Percentiles rank a stretch among this genome's conserved stretches.
Conservation (phyloP, 1,284 basidiomycete genomes). For the Sparassis latifolia region DNA sequence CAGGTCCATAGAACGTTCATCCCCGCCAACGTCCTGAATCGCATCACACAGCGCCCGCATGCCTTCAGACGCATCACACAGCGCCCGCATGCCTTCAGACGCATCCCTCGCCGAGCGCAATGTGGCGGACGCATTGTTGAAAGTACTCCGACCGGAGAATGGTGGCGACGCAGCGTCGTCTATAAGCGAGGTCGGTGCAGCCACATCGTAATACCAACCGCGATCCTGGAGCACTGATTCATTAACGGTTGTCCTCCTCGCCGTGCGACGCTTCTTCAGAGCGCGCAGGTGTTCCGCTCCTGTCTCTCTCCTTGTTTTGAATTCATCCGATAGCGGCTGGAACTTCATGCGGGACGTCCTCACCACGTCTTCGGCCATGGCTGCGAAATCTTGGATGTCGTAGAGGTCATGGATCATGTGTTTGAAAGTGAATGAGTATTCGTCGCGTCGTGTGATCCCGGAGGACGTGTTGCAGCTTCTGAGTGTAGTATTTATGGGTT, state of each 20-base stretch:
- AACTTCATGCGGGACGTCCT: slow-evolving; percentile 35
- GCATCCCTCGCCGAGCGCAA: no score
- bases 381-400: slow-evolving; percentile 51
- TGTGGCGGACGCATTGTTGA: no score
- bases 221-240: neutral
- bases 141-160: no score
- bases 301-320: neutral
- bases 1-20: no score
- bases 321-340: slow-evolving; percentile 1
- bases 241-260: neutral
- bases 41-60: no score
- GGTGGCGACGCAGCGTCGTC: no score
- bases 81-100: no score
- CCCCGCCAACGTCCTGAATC: no score
- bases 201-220: neutral
- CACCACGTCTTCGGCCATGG: slow-evolving; percentile 49
- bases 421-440: slow-evolving; percentile 49
- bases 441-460: neutral
- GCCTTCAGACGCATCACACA: no score
- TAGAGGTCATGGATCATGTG: slow-evolving; percentile 61
- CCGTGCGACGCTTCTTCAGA: slow-evolving; percentile 2
- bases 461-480: neutral
- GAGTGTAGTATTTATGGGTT: neutral
- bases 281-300: neutral
- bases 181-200: no score